Base-by-base conservation (phyloP, 257 asterid genomes). In the Forsythia suspensa region DNA sequence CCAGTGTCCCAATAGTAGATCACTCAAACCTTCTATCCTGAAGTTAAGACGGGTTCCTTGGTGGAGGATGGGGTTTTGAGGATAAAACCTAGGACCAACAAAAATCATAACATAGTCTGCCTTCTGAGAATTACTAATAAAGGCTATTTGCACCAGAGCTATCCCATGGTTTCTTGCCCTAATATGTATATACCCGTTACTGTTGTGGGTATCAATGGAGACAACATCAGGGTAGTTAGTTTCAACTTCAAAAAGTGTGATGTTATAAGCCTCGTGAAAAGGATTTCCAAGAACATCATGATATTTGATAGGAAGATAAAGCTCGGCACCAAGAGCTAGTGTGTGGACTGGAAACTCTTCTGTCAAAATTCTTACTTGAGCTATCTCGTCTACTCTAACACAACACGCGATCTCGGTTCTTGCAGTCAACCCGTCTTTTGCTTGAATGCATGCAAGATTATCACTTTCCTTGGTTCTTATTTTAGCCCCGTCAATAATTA, bases 401-500 rank as follows among this genome's bases (percentile, higher is more conserved):
- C 98, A 95, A 59, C 93, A 85, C 37, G 95, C 98, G 77, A 95
- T 87, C 86, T 95, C 98, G 71, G 86, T 82, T 83, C 98, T 91
- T 81, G 92, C 95, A 65, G 89, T 91, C 42, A 87, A 87, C 88
- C 81, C 84, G 82, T 93, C 96, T 85, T 84, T 91, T 67, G 96
- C 98, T 83, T 86, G 90, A 78, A 95, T 89, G 85, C 98, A 95
- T 0, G 94, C 94, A 77, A 91, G 89, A 84, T 80, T 86, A 44
- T 85, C 93, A 21, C 90, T 81, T 34, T 84, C 95, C 80, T 76
- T 88, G 0, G 98, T 92, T 75, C 72, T 77, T 71, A 95, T 85
- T 86, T 85, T 91, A 79, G 92, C 87, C 46, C 95, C 92, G 77
- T 93, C 93, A 48, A 93, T 83, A 67, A 77, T 69, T 39, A 95